These are phyloP conservation scores for Erythrobasidium hasegawianum DNA, from an alignment of 1,284 basidiomycete species.

Conservation along the genomic window DNA sequence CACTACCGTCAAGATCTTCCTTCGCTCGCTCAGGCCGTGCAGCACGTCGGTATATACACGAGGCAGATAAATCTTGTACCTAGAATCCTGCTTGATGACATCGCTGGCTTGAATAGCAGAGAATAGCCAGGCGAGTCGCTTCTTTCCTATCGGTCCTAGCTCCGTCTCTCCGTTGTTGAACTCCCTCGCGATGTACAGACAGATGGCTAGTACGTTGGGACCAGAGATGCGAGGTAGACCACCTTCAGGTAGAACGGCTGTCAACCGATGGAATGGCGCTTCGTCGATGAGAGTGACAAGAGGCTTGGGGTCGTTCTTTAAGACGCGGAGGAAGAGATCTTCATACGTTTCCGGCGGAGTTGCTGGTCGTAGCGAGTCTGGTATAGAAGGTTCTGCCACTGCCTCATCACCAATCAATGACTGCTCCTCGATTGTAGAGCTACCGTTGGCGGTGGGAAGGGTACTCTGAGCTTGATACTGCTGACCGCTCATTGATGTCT, in stretches of 20 bases:
- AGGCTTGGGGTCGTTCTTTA: background rate
- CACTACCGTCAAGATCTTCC: background rate
- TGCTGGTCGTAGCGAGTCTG: background rate
- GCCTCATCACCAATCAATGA: background rate
- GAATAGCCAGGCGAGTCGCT: slow-evolving; percentile 17
- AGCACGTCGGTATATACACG: slow-evolving; percentile 18
- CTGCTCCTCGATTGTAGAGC: background rate
- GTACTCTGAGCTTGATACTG: background rate
- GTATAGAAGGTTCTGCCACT: background rate
- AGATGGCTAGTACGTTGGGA: slow-evolving; percentile 6
- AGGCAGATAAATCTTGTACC: slow-evolving; percentile 9
- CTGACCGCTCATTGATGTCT: no score
- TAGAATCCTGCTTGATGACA: background rate
- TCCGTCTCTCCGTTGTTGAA: slow-evolving; percentile 5
- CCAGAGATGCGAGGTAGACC: slow-evolving; percentile 16
- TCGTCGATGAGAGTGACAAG: slow-evolving; percentile 8
- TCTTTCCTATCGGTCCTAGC: background rate
- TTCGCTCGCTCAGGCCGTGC: slow-evolving; percentile 13
- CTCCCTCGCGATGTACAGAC: slow-evolving; percentile 16
- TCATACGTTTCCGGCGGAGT: slow-evolving; percentile 19
- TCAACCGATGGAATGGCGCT: slow-evolving; percentile 6
- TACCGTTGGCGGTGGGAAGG: background rate
- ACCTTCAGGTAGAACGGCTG: slow-evolving; percentile 9
- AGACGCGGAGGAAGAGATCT: slow-evolving; percentile 17
- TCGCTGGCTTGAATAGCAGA: slow-evolving; percentile 5